A percentile compares a stretch with the other conserved stretches of the same genome.
Conservation (phyloP, 2,329 filamentous ascomycete species). For the Canariomyces notabilis region DNA sequence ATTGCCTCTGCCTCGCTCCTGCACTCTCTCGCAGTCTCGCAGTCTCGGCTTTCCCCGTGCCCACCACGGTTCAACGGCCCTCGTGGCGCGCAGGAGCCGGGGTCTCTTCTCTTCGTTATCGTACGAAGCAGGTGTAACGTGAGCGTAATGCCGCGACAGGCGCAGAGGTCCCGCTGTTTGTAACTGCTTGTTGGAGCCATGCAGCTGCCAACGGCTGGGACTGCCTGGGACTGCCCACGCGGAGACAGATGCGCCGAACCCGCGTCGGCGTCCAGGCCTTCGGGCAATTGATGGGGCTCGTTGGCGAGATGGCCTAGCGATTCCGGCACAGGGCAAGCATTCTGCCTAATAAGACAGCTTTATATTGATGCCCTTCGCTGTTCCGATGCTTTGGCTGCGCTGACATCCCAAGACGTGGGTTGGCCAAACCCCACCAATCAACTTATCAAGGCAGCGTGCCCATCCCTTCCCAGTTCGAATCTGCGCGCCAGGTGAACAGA, state of each 20-base stretch:
- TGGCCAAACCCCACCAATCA: conserved; percentile 2
- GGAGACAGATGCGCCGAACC: conserved; percentile 24
- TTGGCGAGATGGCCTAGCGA: conserved; percentile 21
- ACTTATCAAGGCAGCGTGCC: conserved; percentile 16
- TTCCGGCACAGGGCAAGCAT: conserved; percentile 19
- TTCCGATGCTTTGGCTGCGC: conserved; percentile 20
- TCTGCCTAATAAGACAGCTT: conserved; percentile 26
- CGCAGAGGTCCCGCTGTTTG: not conserved
- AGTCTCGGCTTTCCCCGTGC: not conserved
- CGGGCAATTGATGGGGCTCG: conserved; percentile 13
- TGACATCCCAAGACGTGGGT: conserved; percentile 13
- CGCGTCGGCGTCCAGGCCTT: conserved; percentile 7
- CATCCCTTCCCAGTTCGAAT: conserved; percentile 1
- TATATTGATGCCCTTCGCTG: conserved; percentile 25
- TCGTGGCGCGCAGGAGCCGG: conserved; percentile 5
- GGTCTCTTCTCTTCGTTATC: not conserved
- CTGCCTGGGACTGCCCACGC: conserved; percentile 15
- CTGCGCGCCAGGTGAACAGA: too few species aligned
- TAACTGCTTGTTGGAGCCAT: conserved; percentile 8
- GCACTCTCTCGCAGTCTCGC: not conserved
- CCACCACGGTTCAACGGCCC: conserved; percentile 15
- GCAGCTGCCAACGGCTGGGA: conserved; percentile 9
- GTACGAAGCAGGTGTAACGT: too few species aligned
- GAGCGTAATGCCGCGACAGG: not conserved
- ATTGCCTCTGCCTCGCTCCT: not conserved